These are phyloP conservation scores for Trypanosomatidae sp. DNA, from an alignment of 208 protist genomes.

Conservation along the genomic window DNA sequence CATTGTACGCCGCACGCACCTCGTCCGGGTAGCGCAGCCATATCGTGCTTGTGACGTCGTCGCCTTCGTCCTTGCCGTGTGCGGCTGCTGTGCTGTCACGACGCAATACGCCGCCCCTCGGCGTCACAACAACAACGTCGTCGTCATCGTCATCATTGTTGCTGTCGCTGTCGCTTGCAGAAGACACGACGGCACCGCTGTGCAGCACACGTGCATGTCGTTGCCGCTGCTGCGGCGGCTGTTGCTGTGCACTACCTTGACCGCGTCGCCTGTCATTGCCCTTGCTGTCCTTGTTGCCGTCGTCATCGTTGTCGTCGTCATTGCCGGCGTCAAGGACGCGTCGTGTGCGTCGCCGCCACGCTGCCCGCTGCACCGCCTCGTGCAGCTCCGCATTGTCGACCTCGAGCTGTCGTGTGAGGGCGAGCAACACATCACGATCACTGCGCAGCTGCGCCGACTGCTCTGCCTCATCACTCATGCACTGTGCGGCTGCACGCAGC, in stretches of 20 bases:
- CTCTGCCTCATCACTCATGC: constrained; percentile 31
- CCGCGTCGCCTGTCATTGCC: not conserved
- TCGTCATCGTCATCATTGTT: too few species aligned
- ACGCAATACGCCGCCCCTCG: too few species aligned
- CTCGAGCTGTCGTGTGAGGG: constrained; percentile 20
- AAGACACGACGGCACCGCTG: too few species aligned
- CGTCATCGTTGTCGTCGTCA: not conserved
- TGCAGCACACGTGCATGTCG: too few species aligned
- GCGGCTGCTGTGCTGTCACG: too few species aligned
- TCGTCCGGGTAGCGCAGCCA: not conserved
- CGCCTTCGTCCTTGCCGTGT: too few species aligned
- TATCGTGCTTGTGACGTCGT: not conserved
- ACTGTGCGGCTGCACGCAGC: constrained; percentile 21
- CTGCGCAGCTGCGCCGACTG: constrained; percentile 16
- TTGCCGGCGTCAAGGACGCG: too few species aligned
- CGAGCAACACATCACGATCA: constrained; percentile 34
- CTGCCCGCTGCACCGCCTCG: not conserved
- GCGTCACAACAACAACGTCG: too few species aligned
- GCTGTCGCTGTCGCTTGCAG: too few species aligned
- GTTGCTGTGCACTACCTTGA: not conserved
- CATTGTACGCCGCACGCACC: too few species aligned
- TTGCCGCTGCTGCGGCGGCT: too few species aligned
- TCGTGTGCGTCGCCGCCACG: too few species aligned
- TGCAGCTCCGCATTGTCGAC: constrained; percentile 10
- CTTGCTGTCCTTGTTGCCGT: not conserved